phyloP scores from a whole-genome alignment of 257 asterid genomes.

The Solanum ossicruentum region DNA sequence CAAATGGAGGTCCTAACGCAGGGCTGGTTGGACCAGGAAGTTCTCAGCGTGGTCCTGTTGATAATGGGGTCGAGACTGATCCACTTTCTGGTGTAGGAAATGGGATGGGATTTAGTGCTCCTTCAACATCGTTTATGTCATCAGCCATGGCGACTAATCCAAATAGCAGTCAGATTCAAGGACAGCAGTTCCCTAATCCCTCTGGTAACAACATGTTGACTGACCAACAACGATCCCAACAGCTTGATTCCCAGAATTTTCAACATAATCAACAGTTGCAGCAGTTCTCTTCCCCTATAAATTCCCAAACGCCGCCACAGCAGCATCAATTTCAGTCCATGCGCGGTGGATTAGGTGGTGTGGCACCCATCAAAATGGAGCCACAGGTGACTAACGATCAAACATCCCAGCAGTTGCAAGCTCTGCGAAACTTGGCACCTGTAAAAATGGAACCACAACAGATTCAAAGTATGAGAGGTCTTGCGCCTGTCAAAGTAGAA shows the following conservation, averaged over 20 bases:
- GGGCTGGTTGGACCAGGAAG: conserved; percentile 41
- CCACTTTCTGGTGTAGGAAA: conserved; percentile 37
- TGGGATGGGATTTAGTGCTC: conserved; percentile 37
- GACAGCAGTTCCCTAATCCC: conserved; percentile 38
- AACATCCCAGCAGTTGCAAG: conserved; percentile 42
- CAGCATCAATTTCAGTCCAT: conserved; percentile 51
- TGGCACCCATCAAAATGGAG: conserved; percentile 46
- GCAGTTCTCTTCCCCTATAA: conserved; percentile 41
- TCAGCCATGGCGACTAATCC: conserved; percentile 16
- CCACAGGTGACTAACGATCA: conserved; percentile 45
- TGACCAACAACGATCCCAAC: conserved; percentile 56
- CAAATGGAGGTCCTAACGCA: conserved; percentile 37
- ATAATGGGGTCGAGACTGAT: conserved; percentile 40
- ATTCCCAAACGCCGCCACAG: conserved; percentile 30
- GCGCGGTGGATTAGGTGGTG: conserved; percentile 41
- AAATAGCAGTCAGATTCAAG: conserved; percentile 39
- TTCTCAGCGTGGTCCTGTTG: conserved; percentile 34
- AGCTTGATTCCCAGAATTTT: conserved; percentile 28
- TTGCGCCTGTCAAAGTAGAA: conserved; percentile 63
- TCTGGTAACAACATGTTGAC: conserved; percentile 35
- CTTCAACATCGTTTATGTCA: conserved; percentile 31
- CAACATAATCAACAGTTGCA: conserved; percentile 48
- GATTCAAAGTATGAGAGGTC: conserved; percentile 31
- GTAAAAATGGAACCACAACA: conserved; percentile 55
- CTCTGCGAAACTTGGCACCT: conserved; percentile 32